These are phyloP conservation scores for Arabidopsis hybrid DNA, from an alignment of 441 rosid species.

Conservation along the genomic window DNA sequence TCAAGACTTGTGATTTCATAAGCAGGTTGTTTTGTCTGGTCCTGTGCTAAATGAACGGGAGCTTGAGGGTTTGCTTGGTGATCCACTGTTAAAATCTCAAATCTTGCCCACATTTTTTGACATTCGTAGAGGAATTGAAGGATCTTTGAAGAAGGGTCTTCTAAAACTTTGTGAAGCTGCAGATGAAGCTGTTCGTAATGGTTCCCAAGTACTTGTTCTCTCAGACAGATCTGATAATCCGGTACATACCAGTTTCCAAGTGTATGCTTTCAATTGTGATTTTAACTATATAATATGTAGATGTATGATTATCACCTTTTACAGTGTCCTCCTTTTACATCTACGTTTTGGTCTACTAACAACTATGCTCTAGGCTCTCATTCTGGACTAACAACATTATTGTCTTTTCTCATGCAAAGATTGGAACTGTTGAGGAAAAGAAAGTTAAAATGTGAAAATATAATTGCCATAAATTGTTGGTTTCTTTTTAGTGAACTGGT, in stretches of 20 bases:
- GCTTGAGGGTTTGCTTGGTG: slow-evolving; percentile 85
- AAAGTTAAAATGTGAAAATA: slow-evolving; percentile 21
- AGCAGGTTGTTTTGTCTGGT: slow-evolving; percentile 84
- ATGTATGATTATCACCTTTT: slow-evolving; percentile 20
- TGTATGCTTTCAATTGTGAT: slow-evolving; percentile 20
- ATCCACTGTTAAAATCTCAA: slow-evolving; percentile 71
- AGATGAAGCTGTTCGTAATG: slow-evolving; percentile 97
- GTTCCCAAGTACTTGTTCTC: slow-evolving; percentile 95
- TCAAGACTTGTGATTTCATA: slow-evolving; percentile 31
- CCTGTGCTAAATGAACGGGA: slow-evolving; percentile 97
- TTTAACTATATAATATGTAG: slow-evolving; percentile 16
- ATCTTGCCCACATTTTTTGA: slow-evolving; percentile 85
- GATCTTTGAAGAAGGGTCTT: slow-evolving; percentile 79
- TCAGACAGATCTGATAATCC: slow-evolving; percentile 91
- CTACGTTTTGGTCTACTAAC: slow-evolving; percentile 9
- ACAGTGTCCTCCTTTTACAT: not conserved
- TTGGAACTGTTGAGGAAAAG: slow-evolving; percentile 17
- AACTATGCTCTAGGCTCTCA: slow-evolving; percentile 24
- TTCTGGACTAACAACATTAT: slow-evolving; percentile 24
- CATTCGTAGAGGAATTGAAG: slow-evolving; percentile 92
- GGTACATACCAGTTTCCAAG: slow-evolving; percentile 52
- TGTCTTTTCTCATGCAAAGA: slow-evolving; percentile 21
- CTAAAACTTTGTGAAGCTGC: slow-evolving; percentile 93
- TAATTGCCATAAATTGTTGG: slow-evolving; percentile 19
- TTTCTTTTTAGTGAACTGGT: not conserved